These are phyloP conservation scores for Cutaneotrichosporon arboriforme DNA, from an alignment of 1,284 basidiomycete genomes.

Conservation along the genomic window DNA sequence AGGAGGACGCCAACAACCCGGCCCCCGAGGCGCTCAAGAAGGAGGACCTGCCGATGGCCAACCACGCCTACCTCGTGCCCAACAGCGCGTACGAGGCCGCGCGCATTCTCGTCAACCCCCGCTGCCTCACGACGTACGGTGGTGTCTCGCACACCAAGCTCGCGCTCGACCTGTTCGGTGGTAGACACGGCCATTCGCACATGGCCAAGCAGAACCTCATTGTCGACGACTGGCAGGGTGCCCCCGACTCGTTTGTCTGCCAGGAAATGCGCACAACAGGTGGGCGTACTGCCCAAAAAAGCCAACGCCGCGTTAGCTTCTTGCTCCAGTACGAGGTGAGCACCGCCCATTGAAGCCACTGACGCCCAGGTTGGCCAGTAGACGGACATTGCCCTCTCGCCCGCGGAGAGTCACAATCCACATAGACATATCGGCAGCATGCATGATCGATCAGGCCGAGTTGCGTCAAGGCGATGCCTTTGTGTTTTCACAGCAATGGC, in stretches of 20 bases:
- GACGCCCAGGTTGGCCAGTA: too few relatives aligned
- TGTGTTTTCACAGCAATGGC: too few relatives aligned
- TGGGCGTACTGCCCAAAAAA: slow-evolving; percentile 84
- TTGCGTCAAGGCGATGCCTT: too few relatives aligned
- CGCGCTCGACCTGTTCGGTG: slow-evolving; percentile 83
- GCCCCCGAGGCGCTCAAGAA: slow-evolving; percentile 42
- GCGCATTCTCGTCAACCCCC: slow-evolving; percentile 84
- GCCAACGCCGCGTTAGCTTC: slow-evolving; percentile 78
- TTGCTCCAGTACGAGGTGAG: slow-evolving; percentile 59
- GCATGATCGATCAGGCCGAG: too few relatives aligned
- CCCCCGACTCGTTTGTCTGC: slow-evolving; percentile 91
- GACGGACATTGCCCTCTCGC: too few relatives aligned
- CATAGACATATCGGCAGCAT: too few relatives aligned
- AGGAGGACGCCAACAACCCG: slow-evolving; percentile 50
- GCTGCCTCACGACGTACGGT: slow-evolving; percentile 92
- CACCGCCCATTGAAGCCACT: too few relatives aligned
- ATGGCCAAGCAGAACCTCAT: slow-evolving; percentile 60
- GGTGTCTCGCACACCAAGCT: slow-evolving; percentile 90
- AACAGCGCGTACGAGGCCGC: slow-evolving; percentile 81
- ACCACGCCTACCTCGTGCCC: slow-evolving; percentile 56
- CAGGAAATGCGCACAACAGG: slow-evolving; percentile 91
- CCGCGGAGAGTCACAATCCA: too few relatives aligned
- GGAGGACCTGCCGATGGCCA: slow-evolving; percentile 34
- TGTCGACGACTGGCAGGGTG: slow-evolving; percentile 86
- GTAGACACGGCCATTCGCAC: slow-evolving; percentile 44